Evolutionary conservation across 2,329 filamentous ascomycete species (phyloP), one percentile per base, ranked within the genome.

Genomic region (Epichloe baconii): DNA sequence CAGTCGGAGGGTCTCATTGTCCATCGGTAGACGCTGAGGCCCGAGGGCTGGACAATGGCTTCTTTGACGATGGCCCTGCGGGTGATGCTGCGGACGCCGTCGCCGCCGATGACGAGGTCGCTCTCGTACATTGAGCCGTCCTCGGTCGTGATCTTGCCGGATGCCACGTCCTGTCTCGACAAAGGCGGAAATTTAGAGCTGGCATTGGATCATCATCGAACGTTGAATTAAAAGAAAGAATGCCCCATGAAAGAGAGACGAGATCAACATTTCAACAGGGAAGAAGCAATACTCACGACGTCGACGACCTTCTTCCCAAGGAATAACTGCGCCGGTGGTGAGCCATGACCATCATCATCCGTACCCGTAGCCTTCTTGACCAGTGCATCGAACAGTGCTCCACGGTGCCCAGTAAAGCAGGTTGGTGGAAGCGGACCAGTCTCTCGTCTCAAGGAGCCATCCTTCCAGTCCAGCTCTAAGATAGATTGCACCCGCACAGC

Each of bases 1-100:
- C 45, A 47, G 45, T 40, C 36, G 17, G 34, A 37, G 21, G 45
- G 34, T 12, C 11, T 23, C 45, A 47, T 47, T 19, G 36, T 47
- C 45, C 45, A 47, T 21, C 45, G 45, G 45, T 40, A 47, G 31
- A 40, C 15, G 45, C 45, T 47, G 34, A 47, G 45, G n/a, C 45
- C 45, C 12, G 45, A 47, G 15, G 45, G 45, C 35, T 47, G 34
- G 17, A 41, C n/a, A n/a, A n/a, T n/a, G n/a, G n/a, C n/a, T n/a
- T n/a, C n/a, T n/a, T n/a, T n/a, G n/a, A n/a, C n/a, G n/a, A n/a
- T n/a, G n/a, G n/a, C n/a, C n/a, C n/a, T n/a, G n/a, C n/a, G n/a
- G n/a, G n/a, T n/a, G n/a, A n/a, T n/a, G n/a, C n/a, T n/a, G n/a
- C n/a, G n/a, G 15, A 47, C 45, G 14, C 45, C 45, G 17, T 47